Conservation (phyloP, 2,329 filamentous ascomycete genomes). For the Cladorrhinum sp. region DNA sequence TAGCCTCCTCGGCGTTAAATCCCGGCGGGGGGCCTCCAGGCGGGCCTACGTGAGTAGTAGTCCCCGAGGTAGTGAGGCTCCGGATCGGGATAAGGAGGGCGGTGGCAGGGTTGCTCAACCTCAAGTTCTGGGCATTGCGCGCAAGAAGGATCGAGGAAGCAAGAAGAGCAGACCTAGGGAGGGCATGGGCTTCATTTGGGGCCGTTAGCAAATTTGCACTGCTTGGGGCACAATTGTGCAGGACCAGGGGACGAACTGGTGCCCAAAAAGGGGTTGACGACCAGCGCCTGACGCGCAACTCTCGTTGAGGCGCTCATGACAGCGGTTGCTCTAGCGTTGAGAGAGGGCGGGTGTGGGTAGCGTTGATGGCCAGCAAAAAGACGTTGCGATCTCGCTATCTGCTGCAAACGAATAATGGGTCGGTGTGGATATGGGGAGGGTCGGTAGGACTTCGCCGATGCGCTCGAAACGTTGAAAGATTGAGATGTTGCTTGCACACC, state of each 20-base stretch:
- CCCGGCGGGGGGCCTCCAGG: slow-evolving; percentile 74
- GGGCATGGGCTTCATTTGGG: slow-evolving; percentile 39
- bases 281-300: slow-evolving; percentile 53
- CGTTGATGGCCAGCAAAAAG: background rate
- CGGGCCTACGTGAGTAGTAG: slow-evolving; percentile 44
- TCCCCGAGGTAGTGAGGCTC: slow-evolving; percentile 53
- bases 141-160: slow-evolving; percentile 46
- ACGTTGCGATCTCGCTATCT: background rate
- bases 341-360: slow-evolving; percentile 1
- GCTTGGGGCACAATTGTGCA: slow-evolving; percentile 8
- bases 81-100: slow-evolving; percentile 57
- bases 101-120: slow-evolving; percentile 47
- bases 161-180: slow-evolving; percentile 45
- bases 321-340: slow-evolving; percentile 7
- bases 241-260: slow-evolving; percentile 38
- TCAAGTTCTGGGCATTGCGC: slow-evolving; percentile 45
- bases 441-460: slow-evolving; percentile 13
- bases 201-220: slow-evolving; percentile 27
- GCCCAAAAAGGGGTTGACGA: slow-evolving; percentile 51
- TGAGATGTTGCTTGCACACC: background rate
- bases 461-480: slow-evolving; percentile 7
- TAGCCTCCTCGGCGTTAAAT: slow-evolving; percentile 86
- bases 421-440: background rate
- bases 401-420: background rate
- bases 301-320: slow-evolving; percentile 56